phyloP scores from a whole-genome alignment of 2,329 filamentous ascomycete genomes.

The Aspergillus transmontanensis region DNA sequence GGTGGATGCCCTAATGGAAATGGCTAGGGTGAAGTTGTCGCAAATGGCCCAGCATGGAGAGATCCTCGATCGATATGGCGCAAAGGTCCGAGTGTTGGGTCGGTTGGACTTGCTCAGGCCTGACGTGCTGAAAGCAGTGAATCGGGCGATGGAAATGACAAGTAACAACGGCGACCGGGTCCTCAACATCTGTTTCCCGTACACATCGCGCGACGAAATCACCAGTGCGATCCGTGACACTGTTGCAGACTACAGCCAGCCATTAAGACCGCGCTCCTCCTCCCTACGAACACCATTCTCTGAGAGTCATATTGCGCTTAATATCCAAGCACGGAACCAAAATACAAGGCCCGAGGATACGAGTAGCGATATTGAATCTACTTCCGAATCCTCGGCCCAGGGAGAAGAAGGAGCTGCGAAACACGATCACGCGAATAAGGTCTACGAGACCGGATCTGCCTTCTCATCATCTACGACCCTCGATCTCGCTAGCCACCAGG shows the following conservation, averaged over 20 bases:
- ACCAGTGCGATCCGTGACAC: constrained; percentile 85
- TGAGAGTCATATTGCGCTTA: constrained; percentile 81
- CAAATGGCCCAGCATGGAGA: constrained; percentile 93
- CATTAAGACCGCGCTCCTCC: constrained; percentile 54
- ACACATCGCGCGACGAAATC: constrained; percentile 94
- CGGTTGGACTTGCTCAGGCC: constrained; percentile 80
- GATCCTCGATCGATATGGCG: constrained; percentile 88
- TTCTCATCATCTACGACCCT: constrained; percentile 54
- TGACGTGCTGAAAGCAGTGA: constrained; percentile 86
- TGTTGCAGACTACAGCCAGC: constrained; percentile 80
- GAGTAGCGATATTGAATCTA: constrained; percentile 53
- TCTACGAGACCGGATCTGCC: constrained; percentile 37
- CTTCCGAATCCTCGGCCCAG: constrained; percentile 43
- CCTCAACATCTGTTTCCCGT: constrained; percentile 96
- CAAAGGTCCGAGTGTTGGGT: constrained; percentile 80
- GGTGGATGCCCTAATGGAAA: constrained; percentile 94
- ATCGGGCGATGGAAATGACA: constrained; percentile 83
- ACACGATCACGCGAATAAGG: constrained; percentile 23
- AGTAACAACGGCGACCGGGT: constrained; percentile 78
- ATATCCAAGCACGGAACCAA: constrained; percentile 70
- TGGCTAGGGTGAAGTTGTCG: constrained; percentile 91
- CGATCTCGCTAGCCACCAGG: constrained; percentile 36
- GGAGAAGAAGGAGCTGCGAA: constrained; percentile 45
- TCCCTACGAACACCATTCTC: constrained; percentile 71
- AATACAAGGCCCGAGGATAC: constrained; percentile 34